Evolutionary conservation across 78 protist genomes (phyloP), one percentile per base, ranked within the genome.

Genomic region (Dictyostelium purpureum): DNA sequence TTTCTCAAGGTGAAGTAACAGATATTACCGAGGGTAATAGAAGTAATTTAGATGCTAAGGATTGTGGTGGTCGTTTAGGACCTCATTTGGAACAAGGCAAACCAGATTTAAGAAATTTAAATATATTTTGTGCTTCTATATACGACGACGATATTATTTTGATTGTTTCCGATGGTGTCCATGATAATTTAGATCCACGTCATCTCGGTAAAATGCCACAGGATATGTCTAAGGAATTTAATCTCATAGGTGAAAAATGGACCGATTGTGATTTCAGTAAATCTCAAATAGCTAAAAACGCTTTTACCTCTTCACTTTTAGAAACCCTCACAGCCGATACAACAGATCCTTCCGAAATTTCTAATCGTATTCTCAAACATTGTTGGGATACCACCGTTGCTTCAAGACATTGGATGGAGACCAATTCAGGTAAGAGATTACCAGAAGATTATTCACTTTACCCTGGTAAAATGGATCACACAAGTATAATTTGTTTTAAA

Each of bases 381-480:
- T 79, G 95, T 78, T 75, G 87, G 92, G 47, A 91, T 33, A 77
- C 88, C 0, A 91, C 95, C 16, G 21, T 37, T 0, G 12, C 80
- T 11, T 65, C 87, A 0, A 51, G 96, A 38, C 28, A 42, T 5
- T 93, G 40, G n/a, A 33, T 93, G 79, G 90, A 93, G 43, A 28
- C 19, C 10, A 77, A 76, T 19, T 33, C 49, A 18, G 83, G 83
- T 24, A 77, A 77, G 24, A 69, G 85, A 31, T 28, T 79, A 45
- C 95, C 95, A 40, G 37, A 49, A 14, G 81, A 81, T 42, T 79
- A 81, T 56, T 33, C 49, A 19, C 70, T 2, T 18, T 92, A 57
- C 28, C 95, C 88, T 16, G 96, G 96, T 24, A 93, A 93, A 49
- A 81, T 93, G 92, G 96, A 93, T 42, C 96, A 93, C 80, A 79